Conservation (phyloP, 306 rosid species). For the Vigna nakashimae region DNA sequence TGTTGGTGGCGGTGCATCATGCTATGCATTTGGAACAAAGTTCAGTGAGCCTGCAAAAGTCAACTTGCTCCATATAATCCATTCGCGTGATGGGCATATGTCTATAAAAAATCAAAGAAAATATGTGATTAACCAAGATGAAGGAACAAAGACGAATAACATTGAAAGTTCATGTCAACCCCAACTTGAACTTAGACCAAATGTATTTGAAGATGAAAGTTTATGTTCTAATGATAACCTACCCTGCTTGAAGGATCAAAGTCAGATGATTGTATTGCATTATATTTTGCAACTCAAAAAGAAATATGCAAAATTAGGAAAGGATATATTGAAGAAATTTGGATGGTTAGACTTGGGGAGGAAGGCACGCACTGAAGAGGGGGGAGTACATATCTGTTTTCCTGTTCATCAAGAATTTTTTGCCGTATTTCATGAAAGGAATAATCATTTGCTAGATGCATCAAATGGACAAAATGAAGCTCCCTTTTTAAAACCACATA, state of each 20-base stretch:
- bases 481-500: slow-evolving; percentile 44
- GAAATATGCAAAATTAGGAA: slow-evolving; percentile 79
- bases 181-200: slow-evolving; percentile 41
- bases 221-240: slow-evolving; percentile 44
- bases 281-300: slow-evolving; percentile 74
- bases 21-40: slow-evolving; percentile 97
- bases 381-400: slow-evolving; percentile 72
- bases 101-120: slow-evolving; percentile 41
- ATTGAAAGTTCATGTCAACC: slow-evolving; percentile 41
- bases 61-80: slow-evolving; percentile 56
- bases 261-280: slow-evolving; percentile 48
- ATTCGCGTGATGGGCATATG: slow-evolving; percentile 47
- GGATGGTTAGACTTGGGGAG: slow-evolving; percentile 87
- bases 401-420: slow-evolving; percentile 67
- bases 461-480: slow-evolving; percentile 48
- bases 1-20: slow-evolving; percentile 92
- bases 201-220: slow-evolving; percentile 49
- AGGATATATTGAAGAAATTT: slow-evolving; percentile 87
- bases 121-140: slow-evolving; percentile 41
- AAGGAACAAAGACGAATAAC: slow-evolving; percentile 41
- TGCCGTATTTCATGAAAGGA: slow-evolving; percentile 50
- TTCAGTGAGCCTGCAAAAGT: slow-evolving; percentile 88
- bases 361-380: slow-evolving; percentile 71
- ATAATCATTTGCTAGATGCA: slow-evolving; percentile 48
- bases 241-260: slow-evolving; percentile 41